Evolutionary conservation across 345 rosid genomes (phyloP), one percentile per base, ranked within the genome.

Genomic region (Euphorbia tirucalli): DNA sequence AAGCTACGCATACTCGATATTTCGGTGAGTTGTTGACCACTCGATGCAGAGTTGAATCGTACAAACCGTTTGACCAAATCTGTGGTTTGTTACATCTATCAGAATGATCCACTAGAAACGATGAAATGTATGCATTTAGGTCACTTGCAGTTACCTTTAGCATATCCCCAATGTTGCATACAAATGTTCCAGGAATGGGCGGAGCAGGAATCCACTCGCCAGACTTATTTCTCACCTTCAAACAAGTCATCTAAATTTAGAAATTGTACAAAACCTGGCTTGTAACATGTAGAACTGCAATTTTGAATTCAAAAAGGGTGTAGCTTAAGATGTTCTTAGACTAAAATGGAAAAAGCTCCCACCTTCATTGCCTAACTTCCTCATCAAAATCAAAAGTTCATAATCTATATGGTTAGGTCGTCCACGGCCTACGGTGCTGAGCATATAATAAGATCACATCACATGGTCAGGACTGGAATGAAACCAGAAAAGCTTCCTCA

Each of bases 101-200:
- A 66, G 60, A 59, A 72, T 25, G 58, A 61, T 72, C 3, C 11
- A 56, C n/a, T 35, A 62, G 3, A 60, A 41, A 7, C 32, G 16
- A 22, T 25, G 19, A 22, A 73, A 68, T 9, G 39, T n/a, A n/a
- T 9, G 56, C 11, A 54, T 59, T 2, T 10, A 32, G 35, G 10
- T 59, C 2, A 5, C 13, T 18, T 39, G 60, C 35, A 15, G 21
- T 63, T 78, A 92, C 95, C 98, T 92, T 92, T 66, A 92, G 77
- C 97, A 94, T 94, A 83, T 94, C 95, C 1, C 98, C 93, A 3
- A 94, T 92, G 90, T 89, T 92, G 85, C 97, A 94, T 14, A 92
- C 90, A 76, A 92, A 90, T 21, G 96, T 75, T 72, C 95, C 96
- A 0, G 93, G 91, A 27, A 91, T 78, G 0, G 97, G 96, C n/a